Conservation (phyloP, 257 asterid genomes). For the Capsicum pubescens region DNA sequence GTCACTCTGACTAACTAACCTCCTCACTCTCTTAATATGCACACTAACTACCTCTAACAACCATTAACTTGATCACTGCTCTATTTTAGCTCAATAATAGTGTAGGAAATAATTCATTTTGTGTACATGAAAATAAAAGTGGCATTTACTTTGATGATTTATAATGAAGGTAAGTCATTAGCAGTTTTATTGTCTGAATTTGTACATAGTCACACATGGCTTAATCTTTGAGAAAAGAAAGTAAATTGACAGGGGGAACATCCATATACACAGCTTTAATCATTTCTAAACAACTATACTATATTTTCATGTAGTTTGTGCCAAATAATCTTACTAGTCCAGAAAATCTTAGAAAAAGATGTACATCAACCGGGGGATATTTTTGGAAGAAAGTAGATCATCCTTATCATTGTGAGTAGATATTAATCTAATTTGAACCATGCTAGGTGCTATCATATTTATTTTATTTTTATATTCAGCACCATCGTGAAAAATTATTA, state of each 20-base stretch:
- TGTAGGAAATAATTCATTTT: background rate
- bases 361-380: background rate
- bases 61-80: too few species aligned
- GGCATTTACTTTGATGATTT: background rate
- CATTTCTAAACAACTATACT: background rate
- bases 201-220: too few species aligned
- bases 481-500: background rate
- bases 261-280: background rate
- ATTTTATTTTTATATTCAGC: background rate
- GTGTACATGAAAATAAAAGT: background rate
- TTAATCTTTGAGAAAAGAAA: too few species aligned
- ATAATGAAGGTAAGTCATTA: background rate
- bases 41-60: too few species aligned
- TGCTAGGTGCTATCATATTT: slow-evolving; percentile 15
- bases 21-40: too few species aligned
- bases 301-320: slow-evolving; percentile 13
- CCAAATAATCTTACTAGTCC: background rate
- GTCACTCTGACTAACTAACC: too few species aligned
- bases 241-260: background rate
- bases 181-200: too few species aligned
- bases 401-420: background rate
- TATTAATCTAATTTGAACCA: background rate
- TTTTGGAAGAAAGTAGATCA: background rate
- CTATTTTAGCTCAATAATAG: too few species aligned
- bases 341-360: background rate